Percentiles rank a stretch among this genome's conserved stretches.
phyloP scores from a whole-genome alignment of 139 green algal genomes.

The Tetraselmis striata region DNA sequence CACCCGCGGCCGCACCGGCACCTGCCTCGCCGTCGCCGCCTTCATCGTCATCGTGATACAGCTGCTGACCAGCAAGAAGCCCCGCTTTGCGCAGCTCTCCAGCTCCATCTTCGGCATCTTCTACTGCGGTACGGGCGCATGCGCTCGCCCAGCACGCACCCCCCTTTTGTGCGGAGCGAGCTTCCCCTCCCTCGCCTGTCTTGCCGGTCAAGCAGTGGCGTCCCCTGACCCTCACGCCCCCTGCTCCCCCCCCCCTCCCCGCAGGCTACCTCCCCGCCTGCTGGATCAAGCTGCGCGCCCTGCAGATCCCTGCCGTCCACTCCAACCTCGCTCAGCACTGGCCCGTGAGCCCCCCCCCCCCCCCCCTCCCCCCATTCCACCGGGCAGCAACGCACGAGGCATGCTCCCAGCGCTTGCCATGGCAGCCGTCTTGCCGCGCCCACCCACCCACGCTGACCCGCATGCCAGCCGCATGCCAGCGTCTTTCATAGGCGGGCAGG shows the following conservation, averaged over 20 bases:
- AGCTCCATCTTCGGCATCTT: conserved; percentile 83
- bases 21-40: conserved; percentile 54
- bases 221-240: background rate
- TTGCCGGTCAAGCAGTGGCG: background rate
- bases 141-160: too few relatives aligned
- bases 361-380: too few relatives aligned
- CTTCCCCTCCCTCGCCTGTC: background rate
- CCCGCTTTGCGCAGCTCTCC: conserved; percentile 74
- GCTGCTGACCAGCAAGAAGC: conserved; percentile 54
- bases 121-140: conserved; percentile 71
- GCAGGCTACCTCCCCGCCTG: conserved; percentile 86
- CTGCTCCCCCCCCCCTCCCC: too few relatives aligned
- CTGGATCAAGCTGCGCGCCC: conserved; percentile 81
- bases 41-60: conserved; percentile 76
- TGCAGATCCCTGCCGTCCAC: conserved; percentile 42
- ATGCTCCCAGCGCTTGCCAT: too few relatives aligned
- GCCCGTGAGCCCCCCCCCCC: conserved; percentile 11
- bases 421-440: too few relatives aligned
- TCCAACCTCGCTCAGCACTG: conserved; percentile 24
- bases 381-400: too few relatives aligned
- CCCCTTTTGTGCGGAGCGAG: too few relatives aligned
- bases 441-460: too few relatives aligned
- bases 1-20: conserved; percentile 26
- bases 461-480: too few relatives aligned
- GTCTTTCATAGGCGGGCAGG: too few relatives aligned